A percentile compares a stretch with the other conserved stretches of the same genome.
Evolutionary conservation across 352 stramenopile species (phyloP).

Genomic region (Sclerospora graminicola): DNA sequence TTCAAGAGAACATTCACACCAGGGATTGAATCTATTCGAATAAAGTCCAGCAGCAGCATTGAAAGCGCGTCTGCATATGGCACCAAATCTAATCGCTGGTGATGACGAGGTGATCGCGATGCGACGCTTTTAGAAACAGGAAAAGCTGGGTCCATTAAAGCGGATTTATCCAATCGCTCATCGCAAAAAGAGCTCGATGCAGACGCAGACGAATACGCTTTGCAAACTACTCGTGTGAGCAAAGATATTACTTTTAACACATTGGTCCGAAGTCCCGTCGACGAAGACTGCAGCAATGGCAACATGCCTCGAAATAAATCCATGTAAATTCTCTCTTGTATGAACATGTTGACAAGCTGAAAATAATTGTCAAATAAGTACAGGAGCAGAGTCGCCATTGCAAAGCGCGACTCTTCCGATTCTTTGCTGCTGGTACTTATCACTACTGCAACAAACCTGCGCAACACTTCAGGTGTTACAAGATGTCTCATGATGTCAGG

Average conservation of each 20-base stretch:
- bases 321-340: slow-evolving; percentile 47
- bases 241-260: slow-evolving; percentile 45
- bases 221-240: slow-evolving; percentile 44
- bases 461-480: slow-evolving; percentile 35
- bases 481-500: slow-evolving; percentile 28
- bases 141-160: not conserved
- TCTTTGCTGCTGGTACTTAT: slow-evolving; percentile 38
- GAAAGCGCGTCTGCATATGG: slow-evolving; percentile 54
- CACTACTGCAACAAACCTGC: slow-evolving; percentile 44
- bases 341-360: slow-evolving; percentile 42
- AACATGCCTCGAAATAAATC: slow-evolving; percentile 46
- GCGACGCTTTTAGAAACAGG: not conserved
- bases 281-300: slow-evolving; percentile 31
- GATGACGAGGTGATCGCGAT: slow-evolving; percentile 10
- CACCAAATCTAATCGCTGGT: slow-evolving; percentile 34
- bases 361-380: slow-evolving; percentile 54
- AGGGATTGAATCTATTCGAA: slow-evolving; percentile 56
- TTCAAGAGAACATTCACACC: slow-evolving; percentile 65
- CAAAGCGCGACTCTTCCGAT: slow-evolving; percentile 56
- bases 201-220: slow-evolving; percentile 19
- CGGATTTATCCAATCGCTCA: slow-evolving; percentile 3
- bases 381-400: slow-evolving; percentile 49
- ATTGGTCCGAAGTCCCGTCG: slow-evolving; percentile 25
- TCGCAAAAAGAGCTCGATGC: not conserved
- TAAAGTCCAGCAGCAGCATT: slow-evolving; percentile 59